phyloP scores from a whole-genome alignment of 139 green algal species.

The Chlamydomonas sp. region DNA sequence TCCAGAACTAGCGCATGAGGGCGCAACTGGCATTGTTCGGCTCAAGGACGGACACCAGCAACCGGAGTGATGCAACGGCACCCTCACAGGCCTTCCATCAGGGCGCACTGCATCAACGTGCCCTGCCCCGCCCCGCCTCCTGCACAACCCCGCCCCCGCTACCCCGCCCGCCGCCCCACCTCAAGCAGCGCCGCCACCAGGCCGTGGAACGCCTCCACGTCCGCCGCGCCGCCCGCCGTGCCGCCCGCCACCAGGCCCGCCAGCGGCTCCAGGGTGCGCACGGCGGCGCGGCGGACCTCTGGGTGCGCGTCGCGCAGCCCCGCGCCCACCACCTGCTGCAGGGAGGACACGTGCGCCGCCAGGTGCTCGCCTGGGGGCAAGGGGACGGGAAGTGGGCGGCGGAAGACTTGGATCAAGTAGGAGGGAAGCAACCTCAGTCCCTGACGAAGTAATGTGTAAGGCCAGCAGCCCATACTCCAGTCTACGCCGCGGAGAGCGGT shows the following conservation, averaged over 20 bases:
- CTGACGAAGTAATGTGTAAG: neutral
- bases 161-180: slow-evolving; percentile 20
- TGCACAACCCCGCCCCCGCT: too few relatives aligned
- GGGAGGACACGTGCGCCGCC: slow-evolving; percentile 48
- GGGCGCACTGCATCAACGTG: too few relatives aligned
- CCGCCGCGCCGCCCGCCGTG: neutral
- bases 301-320: slow-evolving; percentile 56
- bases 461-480: too few relatives aligned
- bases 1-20: too few relatives aligned
- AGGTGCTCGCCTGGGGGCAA: slow-evolving; percentile 44
- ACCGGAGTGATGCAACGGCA: too few relatives aligned
- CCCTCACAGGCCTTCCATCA: too few relatives aligned
- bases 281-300: slow-evolving; percentile 63
- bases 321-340: slow-evolving; percentile 54
- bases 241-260: slow-evolving; percentile 37
- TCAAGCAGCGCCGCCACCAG: slow-evolving; percentile 57
- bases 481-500: too few relatives aligned
- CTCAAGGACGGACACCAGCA: too few relatives aligned
- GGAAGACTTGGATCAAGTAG: too few relatives aligned
- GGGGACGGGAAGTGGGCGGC: too few relatives aligned
- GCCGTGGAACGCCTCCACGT: slow-evolving; percentile 55
- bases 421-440: neutral
- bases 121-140: neutral
- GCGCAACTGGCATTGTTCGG: too few relatives aligned
- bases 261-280: slow-evolving; percentile 60